Evolutionary conservation across 495 filamentous ascomycete species (phyloP), one percentile per base, ranked within the genome.

Genomic region (Annulohypoxylon moriforme): DNA sequence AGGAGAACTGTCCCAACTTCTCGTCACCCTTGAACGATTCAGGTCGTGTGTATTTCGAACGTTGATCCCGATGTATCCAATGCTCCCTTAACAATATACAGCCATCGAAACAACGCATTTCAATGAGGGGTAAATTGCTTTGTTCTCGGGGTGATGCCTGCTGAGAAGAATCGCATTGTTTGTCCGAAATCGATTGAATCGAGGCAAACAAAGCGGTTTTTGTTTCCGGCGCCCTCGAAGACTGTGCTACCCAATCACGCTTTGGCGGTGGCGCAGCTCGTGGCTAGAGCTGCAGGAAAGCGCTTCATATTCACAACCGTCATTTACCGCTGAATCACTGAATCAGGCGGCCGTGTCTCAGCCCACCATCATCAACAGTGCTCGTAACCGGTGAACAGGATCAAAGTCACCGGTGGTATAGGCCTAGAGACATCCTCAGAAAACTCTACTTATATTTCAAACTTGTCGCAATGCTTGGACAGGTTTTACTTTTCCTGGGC

Each of bases 31-130:
- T 22, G 11, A 14, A 44, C n/a, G 40, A 14, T 14, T 59, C 58
- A 2, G 22, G 16, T 13, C 40, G 24, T 14, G 27, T 31, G 25
- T 60, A 34, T 10, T 60, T 64, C 9, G 56, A 27, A 2, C 6
- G 44, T 57, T 29, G 27, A 2, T 24, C 3, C 6, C 33, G 11
- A 11, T 33, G 46, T 49, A 22, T 61, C 55, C 64, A 57, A 25
- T 38, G 64, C 49, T 64, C 68, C 38, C 70, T 20, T 29, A 31
- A 16, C 34, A 14, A 18, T n/a, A 53, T 22, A 13, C 16, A 31
- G 20, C n/a, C 33, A 47, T n/a, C 36, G 6, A 66, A 34, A 24
- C 66, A 69, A 66, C 60, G 58, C 66, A 73, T 73, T 47, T 56
- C 34, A 46, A 64, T 22, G 10, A 22, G 33, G 31, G 36, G 14